phyloP scores from a whole-genome alignment of 1,139 yeast species.

The Hemisphaericaspora xylanilytica region DNA sequence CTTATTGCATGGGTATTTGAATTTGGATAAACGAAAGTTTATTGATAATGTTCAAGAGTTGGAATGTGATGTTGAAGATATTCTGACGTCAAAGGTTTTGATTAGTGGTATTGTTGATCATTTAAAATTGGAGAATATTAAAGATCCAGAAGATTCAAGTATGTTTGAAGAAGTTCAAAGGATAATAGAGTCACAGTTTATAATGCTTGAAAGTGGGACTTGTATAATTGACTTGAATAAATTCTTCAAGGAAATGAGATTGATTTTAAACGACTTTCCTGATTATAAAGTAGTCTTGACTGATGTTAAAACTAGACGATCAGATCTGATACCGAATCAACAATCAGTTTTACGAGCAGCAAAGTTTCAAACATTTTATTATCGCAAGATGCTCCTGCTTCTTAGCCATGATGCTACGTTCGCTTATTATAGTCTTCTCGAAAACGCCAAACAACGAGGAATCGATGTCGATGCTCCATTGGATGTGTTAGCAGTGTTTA shows the following conservation, averaged over 20 bases:
- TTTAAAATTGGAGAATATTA: slow-evolving; percentile 23
- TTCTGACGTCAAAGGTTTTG: slow-evolving; percentile 26
- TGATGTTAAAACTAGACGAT: slow-evolving; percentile 60
- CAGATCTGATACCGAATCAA: slow-evolving; percentile 43
- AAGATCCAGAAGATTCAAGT: slow-evolving; percentile 17
- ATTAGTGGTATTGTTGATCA: slow-evolving; percentile 67
- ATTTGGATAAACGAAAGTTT: slow-evolving; percentile 26
- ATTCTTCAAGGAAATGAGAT: slow-evolving; percentile 16
- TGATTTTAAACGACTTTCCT: slow-evolving; percentile 7
- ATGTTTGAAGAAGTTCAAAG: slow-evolving; percentile 26
- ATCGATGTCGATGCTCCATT: slow-evolving; percentile 51
- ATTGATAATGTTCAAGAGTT: slow-evolving; percentile 14
- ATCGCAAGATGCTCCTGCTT: slow-evolving; percentile 42
- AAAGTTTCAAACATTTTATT: slow-evolving; percentile 56
- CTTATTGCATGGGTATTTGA: slow-evolving; percentile 52
- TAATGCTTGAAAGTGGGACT: slow-evolving; percentile 13
- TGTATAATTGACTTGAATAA: slow-evolving; percentile 21
- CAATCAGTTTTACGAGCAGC: slow-evolving; percentile 48
- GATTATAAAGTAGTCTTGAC: slow-evolving; percentile 30
- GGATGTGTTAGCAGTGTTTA: slow-evolving; percentile 33
- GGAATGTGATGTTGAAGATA: slow-evolving; percentile 2
- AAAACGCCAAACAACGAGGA: slow-evolving; percentile 45
- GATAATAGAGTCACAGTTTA: slow-evolving; percentile 9
- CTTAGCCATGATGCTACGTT: slow-evolving; percentile 25
- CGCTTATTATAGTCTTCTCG: slow-evolving; percentile 35